Base-by-base conservation (phyloP, 2,329 filamentous ascomycete genomes). In the Microsporum ferrugineum region DNA sequence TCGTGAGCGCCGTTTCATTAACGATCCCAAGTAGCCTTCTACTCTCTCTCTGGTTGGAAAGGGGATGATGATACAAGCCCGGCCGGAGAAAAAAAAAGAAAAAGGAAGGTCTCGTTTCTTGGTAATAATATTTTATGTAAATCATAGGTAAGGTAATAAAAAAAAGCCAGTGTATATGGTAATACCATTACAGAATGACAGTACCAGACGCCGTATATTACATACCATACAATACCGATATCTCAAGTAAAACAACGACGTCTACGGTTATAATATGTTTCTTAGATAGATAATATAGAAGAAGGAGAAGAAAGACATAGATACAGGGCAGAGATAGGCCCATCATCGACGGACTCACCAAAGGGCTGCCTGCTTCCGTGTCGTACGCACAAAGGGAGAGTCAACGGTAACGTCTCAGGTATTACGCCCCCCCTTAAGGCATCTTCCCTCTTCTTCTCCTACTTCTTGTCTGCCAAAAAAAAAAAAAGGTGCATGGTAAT, bases 391-490 rank as follows among this genome's bases (percentile, higher is more conserved):
- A 53, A 53, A 53, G 49, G 39, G 39, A 53, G 49, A 53, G 31
- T 53, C 49, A 53, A 53, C 49, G 49, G 49, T 53, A 53, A 53
- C 49, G 49, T 53, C 49, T 23, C 49, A 53, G 49, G 49, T 31
- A 34, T n/a, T 53, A 53, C 47, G 27, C 47, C 29, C 49, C n/a
- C 49, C 45, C 45, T 17, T 31, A 14, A 12, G 45, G 41, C 17
- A 23, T 23, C 17, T 23, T 23, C 41, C 23, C n/a, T 49, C 39
- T 43, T 12, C n/a, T n/a, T 23, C 39, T 43, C 12, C 14, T 4
- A 5, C 14, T n/a, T 43, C 14, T 17, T 5, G 14, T 43, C 39
- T n/a, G 39, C 39, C 14, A n/a, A n/a, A n/a, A 43, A 43, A 43
- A n/a, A 43, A 5, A 43, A 43, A n/a, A 43, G 39, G 12, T 43